These are phyloP conservation scores for Astragalus membranaceus DNA, from an alignment of 306 rosid species.

Conservation along the genomic window DNA sequence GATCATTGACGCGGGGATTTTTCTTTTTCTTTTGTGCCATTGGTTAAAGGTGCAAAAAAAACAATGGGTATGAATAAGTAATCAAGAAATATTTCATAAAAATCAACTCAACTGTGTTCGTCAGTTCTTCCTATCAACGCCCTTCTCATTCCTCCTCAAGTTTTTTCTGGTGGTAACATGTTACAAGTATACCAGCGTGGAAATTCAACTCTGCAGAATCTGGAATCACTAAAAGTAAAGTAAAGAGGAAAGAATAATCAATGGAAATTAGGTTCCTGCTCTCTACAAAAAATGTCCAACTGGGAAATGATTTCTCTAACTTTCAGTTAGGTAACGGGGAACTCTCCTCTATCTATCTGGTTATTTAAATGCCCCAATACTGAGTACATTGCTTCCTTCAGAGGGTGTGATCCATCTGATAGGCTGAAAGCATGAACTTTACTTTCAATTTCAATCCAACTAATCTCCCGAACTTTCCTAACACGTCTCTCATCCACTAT, in stretches of 20 bases:
- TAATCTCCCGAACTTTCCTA: too few species aligned
- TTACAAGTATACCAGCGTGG: slow-evolving; percentile 9
- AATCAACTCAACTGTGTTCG: neutral
- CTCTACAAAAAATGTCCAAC: too few species aligned
- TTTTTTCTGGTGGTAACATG: slow-evolving; percentile 18
- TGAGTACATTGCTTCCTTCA: too few species aligned
- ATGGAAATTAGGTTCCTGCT: too few species aligned
- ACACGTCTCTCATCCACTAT: too few species aligned
- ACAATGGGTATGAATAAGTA: neutral
- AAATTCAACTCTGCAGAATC: slow-evolving; percentile 24
- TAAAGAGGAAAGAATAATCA: neutral
- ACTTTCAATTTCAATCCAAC: too few species aligned
- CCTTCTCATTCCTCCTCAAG: neutral
- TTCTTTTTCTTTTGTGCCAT: neutral
- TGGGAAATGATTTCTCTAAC: too few species aligned
- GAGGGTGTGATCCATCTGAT: too few species aligned
- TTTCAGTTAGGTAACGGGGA: too few species aligned
- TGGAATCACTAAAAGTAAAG: neutral
- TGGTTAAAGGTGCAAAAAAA: slow-evolving; percentile 8
- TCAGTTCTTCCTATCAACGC: slow-evolving; percentile 2
- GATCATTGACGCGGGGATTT: neutral
- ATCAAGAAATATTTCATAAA: slow-evolving; percentile 15
- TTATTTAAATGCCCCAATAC: too few species aligned
- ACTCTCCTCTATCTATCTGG: too few species aligned
- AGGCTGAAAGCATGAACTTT: too few species aligned